These are phyloP conservation scores for Cladosporium sp. DNA, from an alignment of 2,329 filamentous ascomycete genomes.

Conservation along the genomic window DNA sequence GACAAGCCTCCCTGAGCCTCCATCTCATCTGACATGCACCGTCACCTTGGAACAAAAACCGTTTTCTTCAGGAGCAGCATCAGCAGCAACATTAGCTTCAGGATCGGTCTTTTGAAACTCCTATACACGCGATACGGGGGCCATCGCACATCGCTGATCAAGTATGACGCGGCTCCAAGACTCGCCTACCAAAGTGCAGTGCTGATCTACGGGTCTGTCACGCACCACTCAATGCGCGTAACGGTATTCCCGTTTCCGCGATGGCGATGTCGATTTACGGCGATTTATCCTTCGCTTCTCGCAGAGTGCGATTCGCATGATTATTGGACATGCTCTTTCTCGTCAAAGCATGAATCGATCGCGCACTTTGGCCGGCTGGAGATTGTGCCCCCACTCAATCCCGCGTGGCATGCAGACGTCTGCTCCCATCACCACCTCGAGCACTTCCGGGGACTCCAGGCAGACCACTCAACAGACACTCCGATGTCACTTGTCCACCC, in stretches of 20 bases:
- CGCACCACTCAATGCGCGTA: not conserved
- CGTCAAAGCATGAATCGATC: constrained; percentile 1
- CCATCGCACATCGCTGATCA: not conserved
- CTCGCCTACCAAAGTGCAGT: constrained; percentile 2
- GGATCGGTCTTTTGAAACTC: not conserved
- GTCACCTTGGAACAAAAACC: not conserved
- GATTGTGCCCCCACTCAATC: not conserved
- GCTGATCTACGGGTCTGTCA: not conserved
- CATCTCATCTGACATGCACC: constrained; percentile 1
- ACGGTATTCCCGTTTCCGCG: not conserved
- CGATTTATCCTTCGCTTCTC: not conserved
- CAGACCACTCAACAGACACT: not conserved
- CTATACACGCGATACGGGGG: not conserved
- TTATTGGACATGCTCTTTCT: not conserved
- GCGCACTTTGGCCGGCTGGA: not conserved
- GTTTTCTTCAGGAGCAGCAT: not conserved
- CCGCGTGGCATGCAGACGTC: not conserved
- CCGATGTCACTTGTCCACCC: not conserved
- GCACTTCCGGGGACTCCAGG: not conserved
- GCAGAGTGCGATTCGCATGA: not conserved
- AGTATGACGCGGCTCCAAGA: constrained; percentile 6
- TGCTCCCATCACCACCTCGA: constrained; percentile 3
- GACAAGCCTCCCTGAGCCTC: not conserved
- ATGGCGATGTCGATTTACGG: not conserved
- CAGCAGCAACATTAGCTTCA: not conserved